Evolutionary conservation across 1,284 basidiomycete species (phyloP).

Genomic region (Pseudozyma pruni): DNA sequence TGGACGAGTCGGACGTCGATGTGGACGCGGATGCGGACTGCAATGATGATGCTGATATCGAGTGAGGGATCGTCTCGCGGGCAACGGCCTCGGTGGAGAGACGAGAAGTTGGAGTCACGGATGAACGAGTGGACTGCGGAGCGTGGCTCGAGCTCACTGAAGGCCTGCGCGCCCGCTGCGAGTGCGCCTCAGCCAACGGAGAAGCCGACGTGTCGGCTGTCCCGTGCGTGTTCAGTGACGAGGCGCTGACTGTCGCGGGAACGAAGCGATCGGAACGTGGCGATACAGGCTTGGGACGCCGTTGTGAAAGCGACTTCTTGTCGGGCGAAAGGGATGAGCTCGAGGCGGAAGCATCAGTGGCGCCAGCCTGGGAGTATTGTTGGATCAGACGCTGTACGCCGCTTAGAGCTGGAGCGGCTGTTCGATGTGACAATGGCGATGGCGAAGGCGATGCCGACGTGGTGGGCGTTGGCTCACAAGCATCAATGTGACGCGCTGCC

Average conservation of each 20-base stretch:
- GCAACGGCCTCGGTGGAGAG: slow-evolving; percentile 1
- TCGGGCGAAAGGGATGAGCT: slow-evolving; percentile 7
- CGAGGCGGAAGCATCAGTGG: slow-evolving; percentile 5
- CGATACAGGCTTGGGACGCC: slow-evolving; percentile 5
- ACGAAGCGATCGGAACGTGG: slow-evolving; percentile 6
- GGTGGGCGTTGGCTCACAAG: slow-evolving; percentile 2
- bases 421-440: slow-evolving; percentile 2
- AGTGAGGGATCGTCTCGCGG: not conserved
- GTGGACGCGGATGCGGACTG: slow-evolving; percentile 1
- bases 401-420: slow-evolving; percentile 6
- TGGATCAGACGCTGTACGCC: slow-evolving; percentile 44
- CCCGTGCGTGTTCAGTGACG: not conserved
- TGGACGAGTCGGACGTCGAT: not conserved
- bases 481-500: slow-evolving; percentile 13
- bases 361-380: slow-evolving; percentile 32
- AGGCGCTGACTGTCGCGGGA: not conserved
- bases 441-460: slow-evolving; percentile 5
- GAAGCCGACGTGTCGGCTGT: not conserved
- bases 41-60: slow-evolving; percentile 1
- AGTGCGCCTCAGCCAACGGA: not conserved
- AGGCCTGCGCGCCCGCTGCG: slow-evolving; percentile 1
- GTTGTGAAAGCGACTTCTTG: slow-evolving; percentile 7
- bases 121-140: slow-evolving; percentile 1
- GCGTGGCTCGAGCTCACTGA: slow-evolving; percentile 1
- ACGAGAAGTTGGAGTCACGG: slow-evolving; percentile 7